phyloP scores from a whole-genome alignment of 345 rosid genomes.

The Adansonia digitata region DNA sequence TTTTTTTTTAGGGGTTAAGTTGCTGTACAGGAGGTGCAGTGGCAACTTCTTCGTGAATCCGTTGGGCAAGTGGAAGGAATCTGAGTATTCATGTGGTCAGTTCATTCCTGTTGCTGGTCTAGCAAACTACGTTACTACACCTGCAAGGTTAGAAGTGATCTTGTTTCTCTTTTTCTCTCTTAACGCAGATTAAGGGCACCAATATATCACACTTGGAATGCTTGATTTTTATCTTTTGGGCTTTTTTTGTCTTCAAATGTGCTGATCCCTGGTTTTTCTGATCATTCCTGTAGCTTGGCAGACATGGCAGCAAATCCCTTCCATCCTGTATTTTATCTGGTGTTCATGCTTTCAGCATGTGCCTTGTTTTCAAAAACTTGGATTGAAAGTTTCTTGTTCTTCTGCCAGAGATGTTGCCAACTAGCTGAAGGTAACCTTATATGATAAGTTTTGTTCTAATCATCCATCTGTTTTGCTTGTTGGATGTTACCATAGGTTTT shows the following conservation, averaged over 20 bases:
- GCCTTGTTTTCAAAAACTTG: constrained; percentile 77
- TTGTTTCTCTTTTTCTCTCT: not conserved
- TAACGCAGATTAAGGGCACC: too few species aligned
- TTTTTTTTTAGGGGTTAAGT: constrained; percentile 47
- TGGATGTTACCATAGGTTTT: not conserved
- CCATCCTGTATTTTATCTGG: constrained; percentile 68
- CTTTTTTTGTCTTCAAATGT: not conserved
- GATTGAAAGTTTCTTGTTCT: constrained; percentile 80
- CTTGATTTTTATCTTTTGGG: not conserved
- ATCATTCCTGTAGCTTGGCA: constrained; percentile 37
- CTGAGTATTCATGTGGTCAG: constrained; percentile 36
- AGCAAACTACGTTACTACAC: constrained; percentile 68
- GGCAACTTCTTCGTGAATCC: constrained; percentile 68
- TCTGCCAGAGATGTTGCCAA: constrained; percentile 76
- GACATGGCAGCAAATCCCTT: constrained; percentile 78
- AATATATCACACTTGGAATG: not conserved
- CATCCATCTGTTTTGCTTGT: not conserved
- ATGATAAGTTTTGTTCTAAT: not conserved
- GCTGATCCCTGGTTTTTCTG: constrained; percentile 4
- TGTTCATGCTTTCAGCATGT: constrained; percentile 74
- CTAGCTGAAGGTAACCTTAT: constrained; percentile 58
- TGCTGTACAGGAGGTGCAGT: constrained; percentile 58
- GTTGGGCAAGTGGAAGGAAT: constrained; percentile 40
- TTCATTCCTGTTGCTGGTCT: constrained; percentile 68
- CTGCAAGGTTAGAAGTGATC: constrained; percentile 39